Evolutionary conservation across 1,284 basidiomycete species (phyloP).

Genomic region (Pseudozyma sp.): DNA sequence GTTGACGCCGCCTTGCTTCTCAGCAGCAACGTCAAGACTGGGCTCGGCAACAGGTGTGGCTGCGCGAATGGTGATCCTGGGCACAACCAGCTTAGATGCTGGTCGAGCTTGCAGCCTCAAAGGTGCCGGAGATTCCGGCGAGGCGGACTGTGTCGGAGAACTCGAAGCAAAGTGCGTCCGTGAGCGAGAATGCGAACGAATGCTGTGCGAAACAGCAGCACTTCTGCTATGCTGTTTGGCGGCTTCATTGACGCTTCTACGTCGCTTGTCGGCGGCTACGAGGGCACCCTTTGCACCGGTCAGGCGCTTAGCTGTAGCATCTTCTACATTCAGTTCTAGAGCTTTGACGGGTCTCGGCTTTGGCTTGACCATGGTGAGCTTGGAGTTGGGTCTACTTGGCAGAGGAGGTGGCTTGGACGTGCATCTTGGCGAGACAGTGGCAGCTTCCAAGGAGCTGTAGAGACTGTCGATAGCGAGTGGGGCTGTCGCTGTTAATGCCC

Average conservation of each 20-base stretch:
- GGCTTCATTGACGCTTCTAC: slow-evolving; percentile 6
- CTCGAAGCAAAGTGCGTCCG: not conserved
- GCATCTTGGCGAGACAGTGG: slow-evolving; percentile 25
- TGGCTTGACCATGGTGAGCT: slow-evolving; percentile 41
- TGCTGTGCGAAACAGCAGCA: not conserved
- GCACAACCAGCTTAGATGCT: not conserved
- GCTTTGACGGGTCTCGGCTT: slow-evolving; percentile 21
- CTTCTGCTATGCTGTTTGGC: slow-evolving; percentile 18
- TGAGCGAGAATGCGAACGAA: not conserved
- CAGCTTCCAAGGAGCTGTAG: slow-evolving; percentile 32
- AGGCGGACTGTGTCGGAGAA: not conserved
- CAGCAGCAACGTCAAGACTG: not conserved
- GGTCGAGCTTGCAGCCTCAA: not conserved
- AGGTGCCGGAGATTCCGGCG: not conserved
- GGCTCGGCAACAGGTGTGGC: slow-evolving; percentile 29
- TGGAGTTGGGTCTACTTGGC: not conserved
- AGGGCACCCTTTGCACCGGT: slow-evolving; percentile 3
- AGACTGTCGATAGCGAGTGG: slow-evolving; percentile 7
- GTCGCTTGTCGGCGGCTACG: slow-evolving; percentile 14
- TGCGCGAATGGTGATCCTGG: slow-evolving; percentile 22
- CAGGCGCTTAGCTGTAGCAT: slow-evolving; percentile 11
- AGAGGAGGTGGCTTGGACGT: slow-evolving; percentile 20
- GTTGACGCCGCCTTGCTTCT: not conserved
- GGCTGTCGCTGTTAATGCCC: not conserved
- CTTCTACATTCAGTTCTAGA: slow-evolving; percentile 13